Evolutionary conservation across 1,139 yeast genomes (phyloP).

Genomic region (Martiniozyma asiatica): DNA sequence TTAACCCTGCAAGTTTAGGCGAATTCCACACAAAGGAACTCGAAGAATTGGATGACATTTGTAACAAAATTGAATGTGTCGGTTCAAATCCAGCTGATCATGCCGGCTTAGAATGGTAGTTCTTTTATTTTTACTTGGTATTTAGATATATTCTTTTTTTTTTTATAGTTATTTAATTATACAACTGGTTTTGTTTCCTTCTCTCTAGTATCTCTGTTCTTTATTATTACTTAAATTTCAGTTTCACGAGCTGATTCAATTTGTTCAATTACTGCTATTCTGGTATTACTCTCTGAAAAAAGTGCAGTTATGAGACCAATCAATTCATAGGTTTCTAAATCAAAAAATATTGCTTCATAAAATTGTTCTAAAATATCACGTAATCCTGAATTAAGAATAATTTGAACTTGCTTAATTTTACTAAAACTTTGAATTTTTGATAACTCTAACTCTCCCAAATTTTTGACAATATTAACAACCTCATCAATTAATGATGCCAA

Average conservation of each 20-base stretch:
- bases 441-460: constrained; percentile 3
- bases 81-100: constrained; percentile 25
- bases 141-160: no score
- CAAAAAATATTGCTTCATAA: constrained; percentile 64
- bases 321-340: constrained; percentile 58
- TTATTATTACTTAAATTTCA: no score
- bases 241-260: constrained; percentile 40
- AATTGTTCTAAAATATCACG: constrained; percentile 60
- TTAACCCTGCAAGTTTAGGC: constrained; percentile 41
- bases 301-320: constrained; percentile 44
- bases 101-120: constrained; percentile 19
- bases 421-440: constrained; percentile 23
- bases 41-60: constrained; percentile 37
- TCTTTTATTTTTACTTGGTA: not conserved
- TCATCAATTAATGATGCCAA: constrained; percentile 13
- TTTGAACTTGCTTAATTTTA: constrained; percentile 33
- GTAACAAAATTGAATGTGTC: constrained; percentile 37
- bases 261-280: constrained; percentile 51
- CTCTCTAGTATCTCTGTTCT: no score
- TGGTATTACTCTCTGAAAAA: constrained; percentile 60
- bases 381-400: constrained; percentile 43
- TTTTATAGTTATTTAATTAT: no score
- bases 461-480: not conserved
- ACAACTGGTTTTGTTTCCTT: no score
- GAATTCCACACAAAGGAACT: constrained; percentile 29